phyloP scores from a whole-genome alignment of 495 filamentous ascomycete genomes.

The Penicillium herquei region DNA sequence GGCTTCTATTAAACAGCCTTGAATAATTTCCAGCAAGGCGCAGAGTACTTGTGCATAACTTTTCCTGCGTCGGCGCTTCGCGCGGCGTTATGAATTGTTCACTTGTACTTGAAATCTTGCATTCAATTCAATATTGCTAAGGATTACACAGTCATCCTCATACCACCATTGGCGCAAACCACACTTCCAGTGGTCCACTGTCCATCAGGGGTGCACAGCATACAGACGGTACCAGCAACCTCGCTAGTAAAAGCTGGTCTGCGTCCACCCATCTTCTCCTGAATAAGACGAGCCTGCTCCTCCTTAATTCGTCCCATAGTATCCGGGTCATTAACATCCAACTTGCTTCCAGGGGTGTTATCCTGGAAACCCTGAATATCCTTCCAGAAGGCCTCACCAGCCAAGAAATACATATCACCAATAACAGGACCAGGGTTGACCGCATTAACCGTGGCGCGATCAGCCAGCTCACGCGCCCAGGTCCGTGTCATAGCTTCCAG shows the following conservation, averaged over 20 bases:
- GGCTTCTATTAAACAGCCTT: too few relatives aligned
- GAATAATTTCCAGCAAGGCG: too few relatives aligned
- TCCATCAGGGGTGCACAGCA: slow-evolving; percentile 73
- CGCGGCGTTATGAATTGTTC: too few relatives aligned
- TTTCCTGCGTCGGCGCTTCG: too few relatives aligned
- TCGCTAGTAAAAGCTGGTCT: slow-evolving; percentile 69
- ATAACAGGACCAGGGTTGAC: slow-evolving; percentile 87
- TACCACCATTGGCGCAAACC: slow-evolving; percentile 84
- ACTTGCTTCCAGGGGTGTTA: slow-evolving; percentile 62
- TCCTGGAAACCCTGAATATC: slow-evolving; percentile 61
- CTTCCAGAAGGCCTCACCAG: slow-evolving; percentile 52
- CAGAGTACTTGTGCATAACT: too few relatives aligned
- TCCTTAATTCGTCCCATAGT: slow-evolving; percentile 53
- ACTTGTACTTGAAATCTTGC: too few relatives aligned
- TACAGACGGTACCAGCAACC: slow-evolving; percentile 81
- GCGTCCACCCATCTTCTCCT: slow-evolving; percentile 61
- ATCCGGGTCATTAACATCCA: slow-evolving; percentile 39
- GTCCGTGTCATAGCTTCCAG: slow-evolving; percentile 90
- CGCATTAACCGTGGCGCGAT: slow-evolving; percentile 78
- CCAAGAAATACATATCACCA: slow-evolving; percentile 70
- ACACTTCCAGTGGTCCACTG: slow-evolving; percentile 83
- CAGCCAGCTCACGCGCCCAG: slow-evolving; percentile 78
- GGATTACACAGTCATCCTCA: slow-evolving; percentile 39
- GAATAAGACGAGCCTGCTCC: slow-evolving; percentile 57
- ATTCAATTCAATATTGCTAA: background rate